Conservation (phyloP, 352 stramenopile species). For the Phytophthora podocarpi region DNA sequence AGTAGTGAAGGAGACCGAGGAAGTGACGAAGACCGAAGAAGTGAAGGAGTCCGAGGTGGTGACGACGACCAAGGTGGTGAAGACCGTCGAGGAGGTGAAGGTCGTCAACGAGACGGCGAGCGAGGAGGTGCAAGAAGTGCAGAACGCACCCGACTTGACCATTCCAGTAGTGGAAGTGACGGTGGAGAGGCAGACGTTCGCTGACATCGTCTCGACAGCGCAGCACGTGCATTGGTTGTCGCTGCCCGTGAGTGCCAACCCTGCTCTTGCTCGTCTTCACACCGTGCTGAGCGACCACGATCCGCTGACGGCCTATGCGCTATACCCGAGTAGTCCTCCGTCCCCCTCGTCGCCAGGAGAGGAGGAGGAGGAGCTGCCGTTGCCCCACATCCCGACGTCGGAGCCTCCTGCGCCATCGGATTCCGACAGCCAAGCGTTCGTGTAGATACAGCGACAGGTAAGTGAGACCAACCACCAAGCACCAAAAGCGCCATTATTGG, state of each 20-base stretch:
- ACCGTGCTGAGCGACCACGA: slow-evolving; percentile 40
- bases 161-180: slow-evolving; percentile 21
- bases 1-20: slow-evolving; percentile 11
- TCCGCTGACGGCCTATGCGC: slow-evolving; percentile 39
- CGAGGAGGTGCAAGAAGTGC: not conserved
- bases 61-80: not conserved
- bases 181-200: slow-evolving; percentile 31
- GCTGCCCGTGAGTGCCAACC: slow-evolving; percentile 34
- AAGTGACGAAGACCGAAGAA: slow-evolving; percentile 2
- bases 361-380: slow-evolving; percentile 25
- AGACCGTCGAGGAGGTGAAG: slow-evolving; percentile 7
- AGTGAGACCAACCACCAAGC: slow-evolving; percentile 15
- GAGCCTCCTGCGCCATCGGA: slow-evolving; percentile 14
- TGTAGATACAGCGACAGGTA: slow-evolving; percentile 6
- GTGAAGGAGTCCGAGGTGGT: not conserved
- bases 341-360: slow-evolving; percentile 18
- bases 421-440: slow-evolving; percentile 1
- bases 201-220: slow-evolving; percentile 20
- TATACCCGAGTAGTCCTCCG: slow-evolving; percentile 35
- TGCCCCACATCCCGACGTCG: slow-evolving; percentile 24
- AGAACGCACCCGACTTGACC: not conserved
- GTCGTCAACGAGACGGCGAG: not conserved
- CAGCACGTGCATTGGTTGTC: slow-evolving; percentile 44
- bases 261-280: slow-evolving; percentile 42
- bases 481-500: slow-evolving; percentile 21